Base-by-base conservation (phyloP, 139 green algal genomes). In the Nannochloris sp. region DNA sequence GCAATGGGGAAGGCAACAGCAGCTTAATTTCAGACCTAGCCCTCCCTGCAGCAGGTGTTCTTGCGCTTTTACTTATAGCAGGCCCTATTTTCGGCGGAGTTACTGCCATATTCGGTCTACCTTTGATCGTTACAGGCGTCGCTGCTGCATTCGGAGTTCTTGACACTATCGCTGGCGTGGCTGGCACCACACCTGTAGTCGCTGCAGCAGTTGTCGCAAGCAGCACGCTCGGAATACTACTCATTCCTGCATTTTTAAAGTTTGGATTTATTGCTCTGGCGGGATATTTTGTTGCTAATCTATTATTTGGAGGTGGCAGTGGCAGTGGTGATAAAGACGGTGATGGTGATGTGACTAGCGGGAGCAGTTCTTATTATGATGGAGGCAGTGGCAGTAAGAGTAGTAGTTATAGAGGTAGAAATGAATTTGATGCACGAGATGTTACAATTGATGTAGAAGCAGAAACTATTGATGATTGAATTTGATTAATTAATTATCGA, bases 201-300 rank as follows among this genome's bases (percentile, higher is more conserved):
- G 24, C 19, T 39, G 31, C 32, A 0, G 24, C 24, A 61, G 54
- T 19, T 0, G 24, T 61, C 54, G 23, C 54, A 7, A n/a, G 31
- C 19, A n/a, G 23, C 23, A 42, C 24, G 31, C 8, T 61, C 54
- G 54, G 54, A 25, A 39, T 61, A 25, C 24, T 61, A 19, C 19
- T 23, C 23, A 61, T 61, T 7, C 54, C 54, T n/a, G 23, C 54
- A 31, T 61, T 61, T 23, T 53, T 61, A n/a, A 61, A 61, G 32
- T 3, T 61, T 19, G 31, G 31, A 25, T 19, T 61, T 2, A 15
- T 61, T 19, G 2, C 24, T 37, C 7, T 54, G 9, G 31, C 6
- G 25, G 54, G 23, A 19, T 23, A 25, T 12, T 61, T 61, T 61
- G n/a, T 61, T n/a, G 24, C 24, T 19, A 61, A 61, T 19, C 31